phyloP scores from a whole-genome alignment of 768 basidiomycete genomes.

The Candolleomyces eurysporus region DNA sequence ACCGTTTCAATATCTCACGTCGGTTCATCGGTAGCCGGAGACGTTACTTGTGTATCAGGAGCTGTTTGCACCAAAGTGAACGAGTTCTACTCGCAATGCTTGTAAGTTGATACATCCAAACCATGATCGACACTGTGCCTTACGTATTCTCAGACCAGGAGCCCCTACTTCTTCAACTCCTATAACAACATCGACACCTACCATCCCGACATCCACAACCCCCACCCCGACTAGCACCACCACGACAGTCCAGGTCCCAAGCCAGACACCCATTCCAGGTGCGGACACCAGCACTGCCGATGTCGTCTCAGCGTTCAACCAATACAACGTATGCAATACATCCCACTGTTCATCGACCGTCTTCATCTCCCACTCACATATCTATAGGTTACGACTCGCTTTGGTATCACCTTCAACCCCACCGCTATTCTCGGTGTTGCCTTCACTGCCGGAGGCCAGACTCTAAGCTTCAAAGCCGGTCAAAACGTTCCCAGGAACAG shows the following conservation, averaged over 20 bases:
- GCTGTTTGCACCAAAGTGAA: conserved; percentile 30
- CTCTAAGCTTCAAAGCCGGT: neutral
- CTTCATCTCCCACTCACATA: neutral
- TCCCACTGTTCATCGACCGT: neutral
- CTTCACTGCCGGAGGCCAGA: neutral
- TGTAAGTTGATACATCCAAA: conserved; percentile 24
- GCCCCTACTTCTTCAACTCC: conserved; percentile 16
- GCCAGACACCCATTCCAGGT: neutral
- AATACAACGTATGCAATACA: neutral
- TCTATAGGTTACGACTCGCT: neutral
- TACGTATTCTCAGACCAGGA: conserved; percentile 11
- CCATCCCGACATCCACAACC: conserved; percentile 19
- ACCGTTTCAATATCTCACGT: neutral
- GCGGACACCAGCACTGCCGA: neutral
- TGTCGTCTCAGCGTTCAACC: neutral
- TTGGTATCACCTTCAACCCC: neutral
- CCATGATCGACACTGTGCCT: neutral
- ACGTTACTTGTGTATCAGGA: conserved; percentile 39
- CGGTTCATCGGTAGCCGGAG: conserved; percentile 25
- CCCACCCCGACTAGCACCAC: conserved; percentile 29
- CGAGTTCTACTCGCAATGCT: conserved; percentile 41
- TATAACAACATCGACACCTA: conserved; percentile 18
- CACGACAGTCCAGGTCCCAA: conserved; percentile 32
- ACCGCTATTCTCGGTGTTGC: neutral
- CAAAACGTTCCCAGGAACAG: neutral